Evolutionary conservation across 164 flowering plant genomes (phyloP).

Genomic region (Vitis riparia): DNA sequence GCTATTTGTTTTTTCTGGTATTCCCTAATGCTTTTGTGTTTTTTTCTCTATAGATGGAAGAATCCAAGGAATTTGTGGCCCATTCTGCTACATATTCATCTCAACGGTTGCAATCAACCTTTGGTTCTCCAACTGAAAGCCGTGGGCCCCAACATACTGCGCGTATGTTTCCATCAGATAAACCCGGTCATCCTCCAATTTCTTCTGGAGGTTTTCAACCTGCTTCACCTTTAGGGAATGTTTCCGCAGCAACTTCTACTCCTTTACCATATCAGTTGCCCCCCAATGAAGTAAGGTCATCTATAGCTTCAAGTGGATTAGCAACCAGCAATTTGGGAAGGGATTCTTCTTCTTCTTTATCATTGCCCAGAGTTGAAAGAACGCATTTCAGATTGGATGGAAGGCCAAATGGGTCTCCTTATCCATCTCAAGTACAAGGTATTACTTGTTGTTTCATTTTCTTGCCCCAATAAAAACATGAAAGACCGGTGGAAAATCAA

Average conservation of each 20-base stretch:
- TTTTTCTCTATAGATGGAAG: conserved; percentile 60
- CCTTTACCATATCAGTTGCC: conserved; percentile 40
- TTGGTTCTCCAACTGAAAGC: conserved; percentile 36
- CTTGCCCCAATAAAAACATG: not conserved
- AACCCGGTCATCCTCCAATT: conserved; percentile 27
- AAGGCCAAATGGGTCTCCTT: conserved; percentile 43
- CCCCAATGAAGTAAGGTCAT: conserved; percentile 42
- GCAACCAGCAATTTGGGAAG: conserved; percentile 37
- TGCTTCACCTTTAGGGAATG: conserved; percentile 39
- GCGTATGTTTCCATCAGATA: conserved; percentile 40
- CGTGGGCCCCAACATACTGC: conserved; percentile 33
- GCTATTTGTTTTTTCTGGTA: conserved; percentile 1
- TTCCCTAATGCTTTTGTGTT: conserved; percentile 6
- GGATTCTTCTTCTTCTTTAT: conserved; percentile 37
- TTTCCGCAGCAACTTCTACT: conserved; percentile 35
- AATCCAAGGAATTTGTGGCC: conserved; percentile 51
- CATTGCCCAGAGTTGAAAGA: conserved; percentile 45
- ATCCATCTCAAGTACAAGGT: conserved; percentile 55
- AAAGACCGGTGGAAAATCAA: not conserved
- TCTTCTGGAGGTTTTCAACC: conserved; percentile 38
- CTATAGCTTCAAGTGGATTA: conserved; percentile 30
- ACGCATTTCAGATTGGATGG: conserved; percentile 48
- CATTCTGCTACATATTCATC: conserved; percentile 45
- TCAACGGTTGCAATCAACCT: conserved; percentile 37
- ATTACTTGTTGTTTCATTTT: not conserved